Evolutionary conservation across 2,329 filamentous ascomycete species (phyloP), one percentile per base, ranked within the genome.

Genomic region (Cladosporium sp.): DNA sequence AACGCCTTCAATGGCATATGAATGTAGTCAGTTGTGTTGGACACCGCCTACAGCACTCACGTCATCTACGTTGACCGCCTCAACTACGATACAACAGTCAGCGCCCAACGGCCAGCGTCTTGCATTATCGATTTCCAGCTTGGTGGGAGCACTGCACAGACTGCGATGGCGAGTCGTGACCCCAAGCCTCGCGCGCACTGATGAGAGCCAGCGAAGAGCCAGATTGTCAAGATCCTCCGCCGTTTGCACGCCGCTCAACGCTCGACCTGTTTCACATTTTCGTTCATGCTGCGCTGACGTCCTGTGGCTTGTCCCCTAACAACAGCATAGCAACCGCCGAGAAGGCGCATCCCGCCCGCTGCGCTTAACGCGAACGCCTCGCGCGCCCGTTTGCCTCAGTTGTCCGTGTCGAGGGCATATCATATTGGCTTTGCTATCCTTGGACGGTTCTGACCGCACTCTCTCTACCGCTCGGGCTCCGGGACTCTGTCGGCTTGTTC

Each of bases 71-170:
- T 23, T 46, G 39, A 46, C 39, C 39, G 39, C 39, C 39, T 46
- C 39, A 13, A 23, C 1, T 46, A 46, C 39, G 39, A 46, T 8
- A 46, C 39, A 21, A 46, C n/a, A 46, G 39, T 46, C 51, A 54
- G 51, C 51, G 51, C 51, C 26, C 51, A 32, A 32, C 18, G 30
- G 16, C 6, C 11, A 7, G 1, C 25, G 26, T 54, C 51, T 32
- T 54, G 51, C 72, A 73, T 73, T 60, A 56, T 66, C 48, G 60
- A n/a, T 54, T 48, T 56, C 28, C 26, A 54, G 51, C 51, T 26
- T 21, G 5, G 39, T 14, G 39, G 39, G n/a, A 46, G 39, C 39
- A 46, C 51, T 21, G 39, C 39, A 46, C 51, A 54, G 30, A 30
- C 51, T 21, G n/a, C 26, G 13, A 53, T 30, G 51, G 51, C 51